A percentile compares a stretch with the other conserved stretches of the same genome.
phyloP scores from a whole-genome alignment of 2,329 filamentous ascomycete species.

The Aspergillus aculeatus region DNA sequence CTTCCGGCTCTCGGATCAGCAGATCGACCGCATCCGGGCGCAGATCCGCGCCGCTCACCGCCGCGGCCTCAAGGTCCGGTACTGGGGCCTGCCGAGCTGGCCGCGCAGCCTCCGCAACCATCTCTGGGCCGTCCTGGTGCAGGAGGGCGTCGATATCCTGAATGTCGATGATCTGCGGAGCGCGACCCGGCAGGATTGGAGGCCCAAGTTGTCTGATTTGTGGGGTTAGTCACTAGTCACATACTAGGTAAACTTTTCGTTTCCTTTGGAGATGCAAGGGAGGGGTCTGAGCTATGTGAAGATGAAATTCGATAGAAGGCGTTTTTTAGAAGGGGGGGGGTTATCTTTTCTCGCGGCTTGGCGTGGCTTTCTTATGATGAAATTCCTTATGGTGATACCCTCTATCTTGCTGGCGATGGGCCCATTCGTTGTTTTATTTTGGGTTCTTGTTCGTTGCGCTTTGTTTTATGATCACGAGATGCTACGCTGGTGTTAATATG shows the following conservation, averaged over 20 bases:
- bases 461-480: background rate
- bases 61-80: conserved; percentile 55
- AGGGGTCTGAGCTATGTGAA: no score
- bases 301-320: no score
- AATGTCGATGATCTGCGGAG: conserved; percentile 58
- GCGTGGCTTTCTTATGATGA: no score
- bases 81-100: conserved; percentile 59
- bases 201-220: conserved; percentile 33
- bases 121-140: conserved; percentile 54
- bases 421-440: background rate
- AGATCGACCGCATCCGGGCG: conserved; percentile 49
- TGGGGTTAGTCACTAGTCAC: conserved; percentile 21
- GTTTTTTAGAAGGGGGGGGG: no score
- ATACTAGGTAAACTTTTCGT: no score
- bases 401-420: background rate
- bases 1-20: conserved; percentile 46
- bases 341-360: no score
- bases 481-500: no score
- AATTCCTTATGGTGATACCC: background rate
- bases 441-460: background rate
- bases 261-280: no score
- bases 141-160: conserved; percentile 56
- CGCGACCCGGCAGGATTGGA: conserved; percentile 52
- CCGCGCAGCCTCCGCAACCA: conserved; percentile 54
- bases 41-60: conserved; percentile 54